Evolutionary conservation across 805 yeast genomes (phyloP).

Genomic region (Metschnikowia bowlesiae): DNA sequence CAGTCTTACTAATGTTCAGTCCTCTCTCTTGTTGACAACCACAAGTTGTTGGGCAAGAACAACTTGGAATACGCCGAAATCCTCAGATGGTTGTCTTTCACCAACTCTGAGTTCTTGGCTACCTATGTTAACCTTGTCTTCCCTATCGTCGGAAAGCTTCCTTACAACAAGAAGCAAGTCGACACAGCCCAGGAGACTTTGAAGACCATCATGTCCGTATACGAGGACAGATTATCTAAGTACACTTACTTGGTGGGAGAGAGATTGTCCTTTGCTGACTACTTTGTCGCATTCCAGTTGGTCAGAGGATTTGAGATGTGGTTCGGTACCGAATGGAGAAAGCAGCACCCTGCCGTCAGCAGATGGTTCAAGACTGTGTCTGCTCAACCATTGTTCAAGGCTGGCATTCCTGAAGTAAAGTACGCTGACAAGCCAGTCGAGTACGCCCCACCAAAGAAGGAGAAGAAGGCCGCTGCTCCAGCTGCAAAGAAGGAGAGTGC

Average conservation of each 20-base stretch:
- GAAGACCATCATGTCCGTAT: slow-evolving; percentile 36
- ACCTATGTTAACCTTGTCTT: slow-evolving; percentile 45
- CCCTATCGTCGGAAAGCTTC: slow-evolving; percentile 59
- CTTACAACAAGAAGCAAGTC: slow-evolving; percentile 73
- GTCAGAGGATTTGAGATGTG: slow-evolving; percentile 53
- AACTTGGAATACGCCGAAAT: slow-evolving; percentile 60
- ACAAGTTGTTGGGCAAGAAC: slow-evolving; percentile 59
- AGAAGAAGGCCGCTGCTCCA: slow-evolving; percentile 50
- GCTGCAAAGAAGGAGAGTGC: slow-evolving; percentile 27
- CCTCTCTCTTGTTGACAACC: slow-evolving; percentile 42
- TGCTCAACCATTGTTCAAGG: slow-evolving; percentile 43
- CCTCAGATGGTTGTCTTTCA: slow-evolving; percentile 73
- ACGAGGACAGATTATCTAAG: slow-evolving; percentile 55
- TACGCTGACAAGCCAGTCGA: slow-evolving; percentile 65
- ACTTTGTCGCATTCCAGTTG: slow-evolving; percentile 46
- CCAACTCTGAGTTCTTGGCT: slow-evolving; percentile 62
- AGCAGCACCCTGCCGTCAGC: slow-evolving; percentile 53
- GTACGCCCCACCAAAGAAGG: slow-evolving; percentile 63
- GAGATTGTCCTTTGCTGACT: slow-evolving; percentile 58
- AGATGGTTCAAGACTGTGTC: slow-evolving; percentile 69
- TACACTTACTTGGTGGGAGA: slow-evolving; percentile 72
- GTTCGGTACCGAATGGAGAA: slow-evolving; percentile 65
- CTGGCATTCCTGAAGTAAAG: slow-evolving; percentile 47
- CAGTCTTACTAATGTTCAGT: slow-evolving; percentile 32
- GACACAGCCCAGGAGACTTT: slow-evolving; percentile 40